Evolutionary conservation across 352 stramenopile species (phyloP).

Genomic region (Globisporangium radiosum): DNA sequence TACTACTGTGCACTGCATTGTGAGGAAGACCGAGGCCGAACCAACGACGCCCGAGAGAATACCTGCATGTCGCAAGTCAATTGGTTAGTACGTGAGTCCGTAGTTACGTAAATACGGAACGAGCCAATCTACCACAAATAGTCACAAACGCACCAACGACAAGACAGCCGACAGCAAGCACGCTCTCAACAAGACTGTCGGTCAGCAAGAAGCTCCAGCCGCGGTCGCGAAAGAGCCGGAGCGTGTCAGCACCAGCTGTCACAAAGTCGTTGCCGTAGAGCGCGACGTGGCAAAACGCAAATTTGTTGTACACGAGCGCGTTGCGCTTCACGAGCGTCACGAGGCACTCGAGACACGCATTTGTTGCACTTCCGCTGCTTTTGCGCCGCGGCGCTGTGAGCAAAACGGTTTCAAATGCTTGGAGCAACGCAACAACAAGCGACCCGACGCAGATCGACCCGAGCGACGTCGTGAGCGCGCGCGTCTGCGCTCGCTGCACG

Average conservation of each 20-base stretch:
- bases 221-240: constrained; percentile 74
- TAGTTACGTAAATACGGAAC: background rate
- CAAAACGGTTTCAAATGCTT: constrained; percentile 57
- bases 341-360: constrained; percentile 80
- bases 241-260: constrained; percentile 63
- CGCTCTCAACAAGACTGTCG: constrained; percentile 71
- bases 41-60: constrained; percentile 66
- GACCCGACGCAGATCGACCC: constrained; percentile 83
- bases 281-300: constrained; percentile 78
- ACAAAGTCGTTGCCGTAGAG: constrained; percentile 85
- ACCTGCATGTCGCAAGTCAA: constrained; percentile 24
- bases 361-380: constrained; percentile 39
- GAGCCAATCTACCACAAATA: background rate
- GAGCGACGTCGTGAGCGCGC: constrained; percentile 65
- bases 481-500: constrained; percentile 55
- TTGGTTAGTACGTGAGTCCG: background rate
- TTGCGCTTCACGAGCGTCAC: constrained; percentile 65
- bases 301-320: constrained; percentile 86
- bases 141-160: constrained; percentile 50
- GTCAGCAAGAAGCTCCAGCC: constrained; percentile 78
- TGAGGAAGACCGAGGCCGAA: constrained; percentile 62
- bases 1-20: constrained; percentile 53
- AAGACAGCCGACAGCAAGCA: constrained; percentile 66
- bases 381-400: constrained; percentile 65
- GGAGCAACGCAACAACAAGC: constrained; percentile 65